Evolutionary conservation across 345 rosid species (phyloP).

Genomic region (Ceriops zippeliana): DNA sequence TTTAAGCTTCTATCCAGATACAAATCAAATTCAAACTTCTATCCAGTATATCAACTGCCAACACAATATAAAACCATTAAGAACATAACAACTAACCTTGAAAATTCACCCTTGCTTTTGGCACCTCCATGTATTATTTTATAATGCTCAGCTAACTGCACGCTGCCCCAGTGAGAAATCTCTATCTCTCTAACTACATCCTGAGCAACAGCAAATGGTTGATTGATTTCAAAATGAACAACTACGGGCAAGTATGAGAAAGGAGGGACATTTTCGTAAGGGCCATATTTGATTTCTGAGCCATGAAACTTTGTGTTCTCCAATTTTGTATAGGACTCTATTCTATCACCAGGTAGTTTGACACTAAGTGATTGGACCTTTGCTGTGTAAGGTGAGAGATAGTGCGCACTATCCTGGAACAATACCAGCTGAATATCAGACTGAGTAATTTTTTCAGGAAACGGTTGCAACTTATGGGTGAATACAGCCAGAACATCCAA

Average conservation of each 20-base stretch:
- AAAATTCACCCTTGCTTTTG: constrained; percentile 86
- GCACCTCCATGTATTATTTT: constrained; percentile 73
- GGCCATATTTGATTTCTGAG: constrained; percentile 87
- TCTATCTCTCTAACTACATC: constrained; percentile 85
- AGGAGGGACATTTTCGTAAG: constrained; percentile 61
- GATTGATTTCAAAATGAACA: constrained; percentile 83
- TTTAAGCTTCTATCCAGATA: constrained; percentile 4
- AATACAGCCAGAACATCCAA: constrained; percentile 61
- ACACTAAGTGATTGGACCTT: constrained; percentile 67
- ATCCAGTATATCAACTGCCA: background rate
- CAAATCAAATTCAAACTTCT: constrained; percentile 11
- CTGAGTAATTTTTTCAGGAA: constrained; percentile 86
- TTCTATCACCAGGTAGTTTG: constrained; percentile 65
- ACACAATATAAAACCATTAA: background rate
- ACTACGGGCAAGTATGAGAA: constrained; percentile 64
- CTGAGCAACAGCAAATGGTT: constrained; percentile 73
- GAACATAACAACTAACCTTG: constrained; percentile 44
- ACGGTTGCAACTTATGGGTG: constrained; percentile 56
- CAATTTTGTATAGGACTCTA: constrained; percentile 72
- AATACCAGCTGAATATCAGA: constrained; percentile 83
- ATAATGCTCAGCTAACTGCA: constrained; percentile 87
- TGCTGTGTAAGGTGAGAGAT: constrained; percentile 68
- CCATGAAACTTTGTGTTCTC: constrained; percentile 64
- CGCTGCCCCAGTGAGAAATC: constrained; percentile 96
- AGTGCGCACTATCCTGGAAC: constrained; percentile 71